phyloP scores from a whole-genome alignment of 768 basidiomycete species.

The Rhizopogon vinicolor region DNA sequence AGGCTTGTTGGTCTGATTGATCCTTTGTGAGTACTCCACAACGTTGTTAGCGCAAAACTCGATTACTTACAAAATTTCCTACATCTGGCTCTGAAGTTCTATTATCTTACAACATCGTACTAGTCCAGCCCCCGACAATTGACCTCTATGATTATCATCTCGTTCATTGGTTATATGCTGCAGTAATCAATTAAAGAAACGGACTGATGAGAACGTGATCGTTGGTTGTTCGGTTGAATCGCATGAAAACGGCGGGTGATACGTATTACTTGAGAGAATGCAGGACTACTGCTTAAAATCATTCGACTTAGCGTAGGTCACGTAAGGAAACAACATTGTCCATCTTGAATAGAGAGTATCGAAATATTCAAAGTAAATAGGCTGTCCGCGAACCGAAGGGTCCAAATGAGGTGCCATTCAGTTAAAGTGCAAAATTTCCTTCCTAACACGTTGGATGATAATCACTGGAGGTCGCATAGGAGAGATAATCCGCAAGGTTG shows the following conservation, averaged over 20 bases:
- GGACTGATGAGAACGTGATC: too few relatives aligned
- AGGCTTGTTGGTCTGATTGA: neutral
- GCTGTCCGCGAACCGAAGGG: neutral
- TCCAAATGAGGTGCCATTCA: neutral
- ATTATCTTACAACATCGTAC: neutral
- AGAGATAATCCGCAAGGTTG: slow-evolving; percentile 19
- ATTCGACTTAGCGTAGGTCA: neutral
- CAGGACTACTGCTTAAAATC: neutral
- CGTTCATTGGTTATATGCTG: neutral
- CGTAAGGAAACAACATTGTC: neutral
- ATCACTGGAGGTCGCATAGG: slow-evolving; percentile 13
- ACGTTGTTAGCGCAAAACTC: neutral
- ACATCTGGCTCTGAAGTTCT: neutral
- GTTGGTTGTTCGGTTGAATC: neutral
- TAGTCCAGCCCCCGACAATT: neutral
- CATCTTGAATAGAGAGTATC: neutral
- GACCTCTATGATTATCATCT: neutral
- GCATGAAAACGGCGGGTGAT: neutral
- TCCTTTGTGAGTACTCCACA: neutral
- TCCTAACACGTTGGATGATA: slow-evolving; percentile 13
- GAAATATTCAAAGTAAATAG: neutral
- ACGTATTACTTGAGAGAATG: neutral
- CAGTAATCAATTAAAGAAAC: neutral
- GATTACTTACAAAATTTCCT: neutral
- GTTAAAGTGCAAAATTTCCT: neutral